These are phyloP conservation scores for Colletotrichum tamarilloi DNA, from an alignment of 2,329 filamentous ascomycete species.

Conservation along the genomic window DNA sequence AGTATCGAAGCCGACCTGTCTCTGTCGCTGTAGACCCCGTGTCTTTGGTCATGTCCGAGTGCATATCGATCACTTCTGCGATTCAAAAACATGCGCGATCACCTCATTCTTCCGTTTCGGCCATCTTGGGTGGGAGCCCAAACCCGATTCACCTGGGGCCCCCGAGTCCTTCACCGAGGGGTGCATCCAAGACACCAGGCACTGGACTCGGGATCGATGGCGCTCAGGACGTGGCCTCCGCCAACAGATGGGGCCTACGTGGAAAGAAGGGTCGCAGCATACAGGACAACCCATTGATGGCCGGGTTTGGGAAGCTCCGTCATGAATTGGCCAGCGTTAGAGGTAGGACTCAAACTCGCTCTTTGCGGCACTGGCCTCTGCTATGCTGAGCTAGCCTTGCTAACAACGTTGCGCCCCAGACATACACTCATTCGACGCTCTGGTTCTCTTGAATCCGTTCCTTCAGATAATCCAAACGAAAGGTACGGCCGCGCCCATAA, in stretches of 20 bases:
- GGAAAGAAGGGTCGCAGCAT: slow-evolving; percentile 97
- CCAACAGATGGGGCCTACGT: slow-evolving; percentile 90
- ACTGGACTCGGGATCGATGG: slow-evolving; percentile 52
- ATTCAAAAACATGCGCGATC: slow-evolving; percentile 98
- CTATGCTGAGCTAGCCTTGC: slow-evolving; percentile 13
- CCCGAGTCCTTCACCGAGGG: slow-evolving; percentile 53
- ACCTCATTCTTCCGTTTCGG: slow-evolving; percentile 94
- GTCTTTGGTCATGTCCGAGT: slow-evolving; percentile 96
- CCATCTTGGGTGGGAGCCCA: slow-evolving; percentile 85
- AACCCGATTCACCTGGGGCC: slow-evolving; percentile 66
- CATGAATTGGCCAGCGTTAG: slow-evolving; percentile 88
- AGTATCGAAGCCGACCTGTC: slow-evolving; percentile 71
- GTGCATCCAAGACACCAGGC: slow-evolving; percentile 54
- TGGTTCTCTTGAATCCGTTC: slow-evolving; percentile 90
- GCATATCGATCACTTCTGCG: slow-evolving; percentile 96
- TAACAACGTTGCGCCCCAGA: slow-evolving; percentile 63
- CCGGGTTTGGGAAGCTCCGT: slow-evolving; percentile 89
- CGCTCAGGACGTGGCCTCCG: slow-evolving; percentile 67
- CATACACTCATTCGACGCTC: slow-evolving; percentile 88
- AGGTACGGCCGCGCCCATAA: slow-evolving; percentile 95
- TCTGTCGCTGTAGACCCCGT: slow-evolving; percentile 91
- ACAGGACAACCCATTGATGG: slow-evolving; percentile 96
- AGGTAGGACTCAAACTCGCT: slow-evolving; percentile 61
- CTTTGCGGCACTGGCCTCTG: slow-evolving; percentile 3
- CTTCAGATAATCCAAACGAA: slow-evolving; percentile 96